Evolutionary conservation across 768 basidiomycete species (phyloP).

Genomic region (Lyophyllum shimeji): DNA sequence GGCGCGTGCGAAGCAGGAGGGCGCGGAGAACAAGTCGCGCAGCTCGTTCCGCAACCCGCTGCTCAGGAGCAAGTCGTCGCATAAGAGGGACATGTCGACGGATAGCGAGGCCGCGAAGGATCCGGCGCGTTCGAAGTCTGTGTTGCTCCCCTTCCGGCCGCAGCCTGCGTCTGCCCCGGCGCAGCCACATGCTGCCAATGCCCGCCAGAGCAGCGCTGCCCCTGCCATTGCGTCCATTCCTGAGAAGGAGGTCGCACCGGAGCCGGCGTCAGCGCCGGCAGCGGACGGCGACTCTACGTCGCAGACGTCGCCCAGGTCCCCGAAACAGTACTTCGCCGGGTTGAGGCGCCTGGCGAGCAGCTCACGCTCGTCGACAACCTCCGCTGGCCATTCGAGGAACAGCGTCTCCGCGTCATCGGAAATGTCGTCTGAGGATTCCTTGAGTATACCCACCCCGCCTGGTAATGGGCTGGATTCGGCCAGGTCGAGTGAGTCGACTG

Average conservation of each 20-base stretch:
- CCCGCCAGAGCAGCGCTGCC: neutral
- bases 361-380: slow-evolving; percentile 32
- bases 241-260: slow-evolving; percentile 7
- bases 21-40: slow-evolving; percentile 17
- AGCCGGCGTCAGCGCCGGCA: neutral
- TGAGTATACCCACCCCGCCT: slow-evolving; percentile 58
- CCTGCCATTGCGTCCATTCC: slow-evolving; percentile 4
- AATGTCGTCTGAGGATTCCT: slow-evolving; percentile 69
- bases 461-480: slow-evolving; percentile 38
- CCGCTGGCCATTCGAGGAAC: slow-evolving; percentile 47
- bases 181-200: neutral
- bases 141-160: slow-evolving; percentile 10
- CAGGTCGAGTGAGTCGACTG: slow-evolving; percentile 25
- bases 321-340: slow-evolving; percentile 47
- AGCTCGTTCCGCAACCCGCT: slow-evolving; percentile 14
- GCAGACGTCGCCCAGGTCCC: slow-evolving; percentile 52
- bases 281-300: slow-evolving; percentile 24
- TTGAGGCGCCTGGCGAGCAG: slow-evolving; percentile 49
- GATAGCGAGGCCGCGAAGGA: slow-evolving; percentile 5
- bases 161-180: no score
- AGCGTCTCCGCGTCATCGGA: slow-evolving; percentile 62
- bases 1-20: slow-evolving; percentile 21
- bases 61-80: slow-evolving; percentile 12
- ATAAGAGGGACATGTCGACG: slow-evolving; percentile 8
- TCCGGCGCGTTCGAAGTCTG: slow-evolving; percentile 8